Conservation (phyloP, 2,329 filamentous ascomycete genomes). For the Penicillium sp. region DNA sequence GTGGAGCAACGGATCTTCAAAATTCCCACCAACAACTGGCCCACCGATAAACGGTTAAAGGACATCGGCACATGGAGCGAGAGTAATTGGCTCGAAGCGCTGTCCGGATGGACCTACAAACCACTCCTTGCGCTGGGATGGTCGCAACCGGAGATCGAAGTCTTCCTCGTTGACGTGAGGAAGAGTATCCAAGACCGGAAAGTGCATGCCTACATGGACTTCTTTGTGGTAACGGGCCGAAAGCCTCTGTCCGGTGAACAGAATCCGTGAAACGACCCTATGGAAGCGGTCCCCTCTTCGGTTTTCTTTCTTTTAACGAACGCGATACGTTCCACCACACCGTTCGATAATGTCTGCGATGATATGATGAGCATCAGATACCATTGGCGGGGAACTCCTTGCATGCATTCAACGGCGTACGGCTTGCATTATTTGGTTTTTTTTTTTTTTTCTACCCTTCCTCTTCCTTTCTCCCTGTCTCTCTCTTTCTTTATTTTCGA, state of each 20-base stretch:
- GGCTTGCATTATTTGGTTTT: conserved; percentile 8
- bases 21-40: conserved; percentile 54
- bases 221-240: conserved; percentile 39
- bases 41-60: conserved; percentile 47
- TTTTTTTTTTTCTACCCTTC: neutral
- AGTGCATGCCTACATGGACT: conserved; percentile 44
- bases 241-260: conserved; percentile 30
- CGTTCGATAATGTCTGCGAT: conserved; percentile 16
- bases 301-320: conserved; percentile 7
- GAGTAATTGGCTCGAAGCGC: conserved; percentile 45
- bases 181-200: conserved; percentile 41
- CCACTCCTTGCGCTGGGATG: conserved; percentile 43
- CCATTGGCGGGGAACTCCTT: conserved; percentile 21
- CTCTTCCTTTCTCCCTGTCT: no score
- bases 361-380: conserved; percentile 31
- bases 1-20: conserved; percentile 54
- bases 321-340: conserved; percentile 9
- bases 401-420: conserved; percentile 27
- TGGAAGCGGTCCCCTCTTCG: neutral
- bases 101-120: conserved; percentile 47
- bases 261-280: conserved; percentile 6
- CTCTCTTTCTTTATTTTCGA: no score
- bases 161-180: conserved; percentile 46
- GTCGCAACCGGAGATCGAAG: conserved; percentile 47
- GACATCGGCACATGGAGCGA: conserved; percentile 51